These are phyloP conservation scores for Solanum stenotomum DNA, from an alignment of 257 asterid genomes.

Conservation along the genomic window DNA sequence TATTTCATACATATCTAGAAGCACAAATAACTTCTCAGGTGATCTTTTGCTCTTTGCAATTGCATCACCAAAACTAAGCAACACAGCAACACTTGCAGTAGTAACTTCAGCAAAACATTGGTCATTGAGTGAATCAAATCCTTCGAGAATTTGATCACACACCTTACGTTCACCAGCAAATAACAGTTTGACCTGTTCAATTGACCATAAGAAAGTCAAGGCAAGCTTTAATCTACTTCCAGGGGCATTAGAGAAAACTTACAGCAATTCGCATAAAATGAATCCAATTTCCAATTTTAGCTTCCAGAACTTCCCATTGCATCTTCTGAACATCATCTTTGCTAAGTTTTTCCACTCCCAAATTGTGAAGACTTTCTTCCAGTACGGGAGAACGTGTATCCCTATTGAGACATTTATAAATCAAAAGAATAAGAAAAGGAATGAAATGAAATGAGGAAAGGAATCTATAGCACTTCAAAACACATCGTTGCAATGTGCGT, in stretches of 20 bases:
- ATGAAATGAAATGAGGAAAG: background rate
- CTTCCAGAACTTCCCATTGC: conserved; percentile 99
- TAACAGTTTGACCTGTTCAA: conserved; percentile 77
- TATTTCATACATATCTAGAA: conserved; percentile 96
- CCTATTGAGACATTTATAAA: conserved; percentile 21
- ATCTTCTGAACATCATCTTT: conserved; percentile 98
- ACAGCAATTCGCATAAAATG: conserved; percentile 99
- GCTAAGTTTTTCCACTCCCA: conserved; percentile 97
- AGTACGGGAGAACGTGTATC: conserved; percentile 85
- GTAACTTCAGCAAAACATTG: conserved; percentile 96
- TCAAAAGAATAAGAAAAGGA: background rate
- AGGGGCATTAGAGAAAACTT: conserved; percentile 18
- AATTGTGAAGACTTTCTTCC: conserved; percentile 91
- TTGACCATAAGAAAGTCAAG: conserved; percentile 2
- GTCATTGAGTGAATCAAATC: conserved; percentile 74
- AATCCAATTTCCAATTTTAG: conserved; percentile 98
- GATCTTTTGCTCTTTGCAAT: conserved; percentile 99
- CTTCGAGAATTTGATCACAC: conserved; percentile 88
- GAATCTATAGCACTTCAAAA: background rate
- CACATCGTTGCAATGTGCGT: background rate
- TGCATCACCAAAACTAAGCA: conserved; percentile 99
- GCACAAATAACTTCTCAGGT: conserved; percentile 94
- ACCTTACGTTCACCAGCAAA: conserved; percentile 97
- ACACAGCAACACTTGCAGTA: conserved; percentile 72
- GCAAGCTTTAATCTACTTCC: background rate